phyloP scores from a whole-genome alignment of 1,139 yeast species.

The Geotrichum restrictum region DNA sequence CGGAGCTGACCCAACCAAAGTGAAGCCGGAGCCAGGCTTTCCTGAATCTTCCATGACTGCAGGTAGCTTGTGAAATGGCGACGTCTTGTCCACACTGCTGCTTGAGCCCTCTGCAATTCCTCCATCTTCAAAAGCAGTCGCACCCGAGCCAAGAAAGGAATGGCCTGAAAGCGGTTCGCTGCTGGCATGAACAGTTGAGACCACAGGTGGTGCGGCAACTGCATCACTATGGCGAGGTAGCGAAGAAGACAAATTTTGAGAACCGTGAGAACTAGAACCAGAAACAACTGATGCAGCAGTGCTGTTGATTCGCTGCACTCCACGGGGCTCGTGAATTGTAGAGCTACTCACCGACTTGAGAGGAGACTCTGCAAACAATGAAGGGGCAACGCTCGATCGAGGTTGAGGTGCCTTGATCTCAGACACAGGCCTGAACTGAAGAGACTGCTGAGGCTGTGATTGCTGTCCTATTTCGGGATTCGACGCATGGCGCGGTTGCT shows the following conservation, averaged over 20 bases:
- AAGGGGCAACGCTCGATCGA: conserved; percentile 14
- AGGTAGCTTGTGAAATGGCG: conserved; percentile 1
- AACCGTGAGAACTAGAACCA: conserved; percentile 1
- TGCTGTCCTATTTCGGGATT: no score
- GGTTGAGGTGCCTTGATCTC: conserved; percentile 18
- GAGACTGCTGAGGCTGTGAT: not conserved
- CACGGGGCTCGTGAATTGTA: conserved; percentile 2
- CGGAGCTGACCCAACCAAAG: not conserved
- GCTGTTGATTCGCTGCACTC: not conserved
- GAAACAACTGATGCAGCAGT: not conserved
- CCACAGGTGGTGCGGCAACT: conserved; percentile 8
- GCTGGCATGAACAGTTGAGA: conserved; percentile 4
- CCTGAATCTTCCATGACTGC: not conserved
- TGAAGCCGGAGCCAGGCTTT: not conserved
- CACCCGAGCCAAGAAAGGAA: not conserved
- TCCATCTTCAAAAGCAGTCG: conserved; percentile 2
- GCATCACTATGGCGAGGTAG: conserved; percentile 7
- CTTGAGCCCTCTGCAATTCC: not conserved
- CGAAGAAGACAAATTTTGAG: not conserved
- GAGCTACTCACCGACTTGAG: conserved; percentile 7
- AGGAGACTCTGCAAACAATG: conserved; percentile 12
- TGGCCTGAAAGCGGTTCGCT: conserved; percentile 1
- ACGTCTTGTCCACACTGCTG: conserved; percentile 1
- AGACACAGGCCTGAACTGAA: not conserved
- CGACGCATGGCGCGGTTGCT: conserved; percentile 1